Evolutionary conservation across 768 basidiomycete genomes (phyloP).

Genomic region (Lactarius pseudohatsudake): DNA sequence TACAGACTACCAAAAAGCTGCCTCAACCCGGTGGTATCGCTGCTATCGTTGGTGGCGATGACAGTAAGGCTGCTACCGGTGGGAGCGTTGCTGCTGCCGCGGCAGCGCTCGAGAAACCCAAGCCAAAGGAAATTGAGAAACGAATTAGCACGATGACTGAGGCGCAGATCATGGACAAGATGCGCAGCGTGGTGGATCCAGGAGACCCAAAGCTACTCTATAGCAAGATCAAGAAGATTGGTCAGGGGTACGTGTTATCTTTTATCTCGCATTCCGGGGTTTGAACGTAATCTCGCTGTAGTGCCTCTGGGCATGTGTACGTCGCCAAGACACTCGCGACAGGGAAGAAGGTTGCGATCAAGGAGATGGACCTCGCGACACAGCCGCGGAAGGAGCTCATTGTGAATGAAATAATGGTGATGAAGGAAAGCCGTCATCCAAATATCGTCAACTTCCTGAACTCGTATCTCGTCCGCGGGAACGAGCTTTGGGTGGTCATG

Average conservation of each 20-base stretch:
- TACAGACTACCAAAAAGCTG: conserved; percentile 66
- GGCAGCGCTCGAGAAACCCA: conserved; percentile 57
- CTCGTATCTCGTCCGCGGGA: conserved; percentile 83
- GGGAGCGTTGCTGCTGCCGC: conserved; percentile 67
- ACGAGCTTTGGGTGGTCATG: conserved; percentile 97
- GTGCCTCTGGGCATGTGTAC: conserved; percentile 97
- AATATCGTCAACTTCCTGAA: conserved; percentile 97
- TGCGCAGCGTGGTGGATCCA: conserved; percentile 80
- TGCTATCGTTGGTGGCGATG: conserved; percentile 46
- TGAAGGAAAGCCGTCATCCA: conserved; percentile 97
- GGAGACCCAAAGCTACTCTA: conserved; percentile 90
- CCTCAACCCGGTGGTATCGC: conserved; percentile 52
- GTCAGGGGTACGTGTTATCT: conserved; percentile 77
- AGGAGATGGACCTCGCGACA: conserved; percentile 95
- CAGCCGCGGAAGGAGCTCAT: conserved; percentile 97
- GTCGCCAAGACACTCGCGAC: conserved; percentile 88
- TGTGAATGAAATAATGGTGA: conserved; percentile 96
- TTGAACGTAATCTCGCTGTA: conserved; percentile 35
- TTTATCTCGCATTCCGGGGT: conserved; percentile 11
- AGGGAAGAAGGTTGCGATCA: conserved; percentile 92
- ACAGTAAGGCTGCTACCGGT: conserved; percentile 37
- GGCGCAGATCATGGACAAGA: conserved; percentile 97
- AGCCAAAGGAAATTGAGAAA: conserved; percentile 70
- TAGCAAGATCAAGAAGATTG: conserved; percentile 98
- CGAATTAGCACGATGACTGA: conserved; percentile 96